These are phyloP conservation scores for Geotrichum carabidarum DNA, from an alignment of 1,139 yeast genomes.

Conservation along the genomic window DNA sequence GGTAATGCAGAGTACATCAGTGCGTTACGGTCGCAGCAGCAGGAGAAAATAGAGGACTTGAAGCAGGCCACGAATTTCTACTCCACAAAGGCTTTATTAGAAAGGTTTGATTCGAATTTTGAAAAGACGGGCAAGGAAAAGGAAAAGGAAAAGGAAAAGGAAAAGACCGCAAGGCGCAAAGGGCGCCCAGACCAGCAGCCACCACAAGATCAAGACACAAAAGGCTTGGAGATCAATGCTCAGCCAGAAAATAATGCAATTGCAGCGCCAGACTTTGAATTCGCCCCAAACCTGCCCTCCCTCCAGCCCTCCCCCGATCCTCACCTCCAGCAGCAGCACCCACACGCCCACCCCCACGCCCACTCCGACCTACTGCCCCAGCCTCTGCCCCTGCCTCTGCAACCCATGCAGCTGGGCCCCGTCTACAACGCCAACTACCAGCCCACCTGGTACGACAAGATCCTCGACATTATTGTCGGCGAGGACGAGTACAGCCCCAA, in stretches of 20 bases:
- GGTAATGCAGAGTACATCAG: conserved; percentile 36
- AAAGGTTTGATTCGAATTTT: conserved; percentile 45
- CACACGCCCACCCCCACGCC: background rate
- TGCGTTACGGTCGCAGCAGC: conserved; percentile 49
- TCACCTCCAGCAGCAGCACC: conserved; percentile 9
- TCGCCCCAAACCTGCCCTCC: conserved; percentile 12
- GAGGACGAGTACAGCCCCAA: conserved; percentile 63
- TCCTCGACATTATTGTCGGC: conserved; percentile 57
- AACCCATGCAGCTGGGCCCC: background rate
- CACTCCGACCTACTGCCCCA: background rate
- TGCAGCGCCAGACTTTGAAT: conserved; percentile 9
- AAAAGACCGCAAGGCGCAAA: conserved; percentile 7
- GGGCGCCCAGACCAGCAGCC: background rate
- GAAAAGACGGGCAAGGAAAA: conserved; percentile 2
- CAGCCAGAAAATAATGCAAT: background rate
- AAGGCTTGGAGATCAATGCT: too few species aligned
- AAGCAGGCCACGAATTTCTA: conserved; percentile 75
- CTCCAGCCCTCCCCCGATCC: background rate
- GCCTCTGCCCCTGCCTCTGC: conserved; percentile 7
- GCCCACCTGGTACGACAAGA: conserved; percentile 40
- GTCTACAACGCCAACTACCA: conserved; percentile 21
- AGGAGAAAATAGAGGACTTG: conserved; percentile 62
- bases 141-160: conserved; percentile 4
- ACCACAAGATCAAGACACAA: conserved; percentile 24
- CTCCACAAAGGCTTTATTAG: conserved; percentile 66